phyloP scores from a whole-genome alignment of 768 basidiomycete species.

The Kwoniella europaea region DNA sequence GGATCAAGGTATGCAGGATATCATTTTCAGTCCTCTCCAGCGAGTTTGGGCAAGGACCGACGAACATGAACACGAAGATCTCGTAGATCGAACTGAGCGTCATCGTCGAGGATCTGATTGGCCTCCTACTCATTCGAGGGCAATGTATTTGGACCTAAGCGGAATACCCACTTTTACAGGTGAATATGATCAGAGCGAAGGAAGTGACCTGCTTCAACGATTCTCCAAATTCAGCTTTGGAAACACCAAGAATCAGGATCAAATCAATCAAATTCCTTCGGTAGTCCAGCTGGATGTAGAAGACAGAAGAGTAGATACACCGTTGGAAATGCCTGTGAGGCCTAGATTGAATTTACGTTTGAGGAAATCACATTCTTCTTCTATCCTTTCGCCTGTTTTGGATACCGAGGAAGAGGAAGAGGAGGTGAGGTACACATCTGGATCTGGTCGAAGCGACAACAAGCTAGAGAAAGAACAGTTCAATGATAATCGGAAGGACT shows the following conservation, averaged over 20 bases:
- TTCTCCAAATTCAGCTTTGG: not conserved
- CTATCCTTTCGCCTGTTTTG: slow-evolving; percentile 5
- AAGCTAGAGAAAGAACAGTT: not conserved
- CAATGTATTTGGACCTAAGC: slow-evolving; percentile 13
- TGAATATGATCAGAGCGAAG: not conserved
- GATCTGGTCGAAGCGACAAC: not conserved
- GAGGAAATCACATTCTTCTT: not conserved
- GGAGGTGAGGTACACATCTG: not conserved
- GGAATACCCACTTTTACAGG: slow-evolving; percentile 8
- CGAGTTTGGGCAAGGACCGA: slow-evolving; percentile 1
- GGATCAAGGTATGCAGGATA: not conserved
- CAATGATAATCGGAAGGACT: not conserved
- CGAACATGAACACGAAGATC: not conserved
- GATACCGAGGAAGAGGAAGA: slow-evolving; percentile 9
- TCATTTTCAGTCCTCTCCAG: not conserved
- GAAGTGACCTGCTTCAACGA: too few species aligned
- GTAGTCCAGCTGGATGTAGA: not conserved
- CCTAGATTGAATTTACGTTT: slow-evolving; percentile 9
- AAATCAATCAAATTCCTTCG: not conserved
- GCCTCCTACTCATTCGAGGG: slow-evolving; percentile 21
- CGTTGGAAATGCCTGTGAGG: slow-evolving; percentile 11
- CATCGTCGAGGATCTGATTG: slow-evolving; percentile 24
- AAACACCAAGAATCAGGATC: not conserved
- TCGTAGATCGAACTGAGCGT: not conserved
- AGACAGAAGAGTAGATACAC: slow-evolving; percentile 17